Evolutionary conservation across 352 stramenopile genomes (phyloP), one percentile per base, ranked within the genome.

Genomic region (Discostella stelligera): DNA sequence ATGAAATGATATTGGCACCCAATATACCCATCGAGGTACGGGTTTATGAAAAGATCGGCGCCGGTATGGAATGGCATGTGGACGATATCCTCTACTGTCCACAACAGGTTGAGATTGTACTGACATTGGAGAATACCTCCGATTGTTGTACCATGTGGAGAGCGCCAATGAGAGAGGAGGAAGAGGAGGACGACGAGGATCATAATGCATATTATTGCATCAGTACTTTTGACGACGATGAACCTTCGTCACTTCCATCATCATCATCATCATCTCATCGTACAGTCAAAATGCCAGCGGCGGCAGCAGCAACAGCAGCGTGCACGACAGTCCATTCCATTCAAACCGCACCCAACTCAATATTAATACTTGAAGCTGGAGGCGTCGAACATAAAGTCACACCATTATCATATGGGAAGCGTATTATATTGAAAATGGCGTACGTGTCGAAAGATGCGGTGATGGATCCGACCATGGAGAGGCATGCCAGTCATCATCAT

Each of bases 51-150:
- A 84, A 86, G 49, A 11, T 16, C 2, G 84, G 84, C 23, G 76
- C 86, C 4, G 63, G 71, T 39, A 90, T 90, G 86, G 79, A 84
- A 62, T 90, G 79, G 82, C 86, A 90, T 59, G 37, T 77, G 8
- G 86, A 90, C 76, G 84, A 92, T 67, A 56, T 89, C 1, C 41
- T 91, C 0, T 92, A 83, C 69, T 54, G 80, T 64, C 80, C 82
- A 41, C 56, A 69, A 32, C 84, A 92, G 71, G 11, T 92, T 8
- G 86, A 92, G 75, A 71, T 88, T n/a, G 77, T 92, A 0, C 65
- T 89, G 10, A 92, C 86, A 3, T n/a, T 92, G 7, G 86, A 92
- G 55, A 92, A 92, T 70, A 89, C 49, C 50, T 92, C 86, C 7
- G 82, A 92, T 80, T 92, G 86, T 64, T 46, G 39, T 20, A 92